Base-by-base conservation (phyloP, 2,329 filamentous ascomycete species). In the Alternaria alternata region DNA sequence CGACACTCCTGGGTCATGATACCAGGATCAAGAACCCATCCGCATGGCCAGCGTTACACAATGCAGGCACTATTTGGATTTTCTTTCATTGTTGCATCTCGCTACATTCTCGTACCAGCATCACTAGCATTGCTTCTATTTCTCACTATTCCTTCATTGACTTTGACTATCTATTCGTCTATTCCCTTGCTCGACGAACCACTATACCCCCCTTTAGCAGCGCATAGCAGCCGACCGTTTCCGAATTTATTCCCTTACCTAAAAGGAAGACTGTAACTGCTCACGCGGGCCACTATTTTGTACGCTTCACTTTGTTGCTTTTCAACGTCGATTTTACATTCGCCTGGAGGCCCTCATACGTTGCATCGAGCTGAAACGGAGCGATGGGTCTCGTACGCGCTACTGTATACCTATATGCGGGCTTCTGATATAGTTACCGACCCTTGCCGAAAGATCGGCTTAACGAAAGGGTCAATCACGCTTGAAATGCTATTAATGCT, bases 181-280 rank as follows among this genome's bases (percentile, higher is more conserved):
- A 26, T 62, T 63, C 38, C 62, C 20, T 61, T 48, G 30, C 53
- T 57, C 68, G 59, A 70, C 70, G 69, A 68, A 65, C 69, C 64
- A 69, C 66, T 75, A 76, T 78, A 76, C 75, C 75, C 73, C 67
- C 67, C 47, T 61, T 51, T 61, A 60, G 57, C 52, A 61, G 57
- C 60, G 58, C 63, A 57, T 54, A 67, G 47, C 52, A 66, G 16
- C 57, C 42, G 46, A 51, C 57, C 53, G 59, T 57, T 57, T 59
- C 44, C 41, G 44, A 61, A 64, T 57, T 68, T 63, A 67, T 68
- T 63, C 41, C 57, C 51, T 69, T 59, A 59, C 61, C 63, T 51
- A 58, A 66, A 71, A 76, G 74, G 74, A 78, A 78, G 76, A 79
- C 71, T 77, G 75, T 78, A 75, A 72, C 76, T 74, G 77, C 77